A percentile compares a stretch with the other conserved stretches of the same genome.
phyloP scores from a whole-genome alignment of 2,329 filamentous ascomycete species.

The Claviceps sp. region DNA sequence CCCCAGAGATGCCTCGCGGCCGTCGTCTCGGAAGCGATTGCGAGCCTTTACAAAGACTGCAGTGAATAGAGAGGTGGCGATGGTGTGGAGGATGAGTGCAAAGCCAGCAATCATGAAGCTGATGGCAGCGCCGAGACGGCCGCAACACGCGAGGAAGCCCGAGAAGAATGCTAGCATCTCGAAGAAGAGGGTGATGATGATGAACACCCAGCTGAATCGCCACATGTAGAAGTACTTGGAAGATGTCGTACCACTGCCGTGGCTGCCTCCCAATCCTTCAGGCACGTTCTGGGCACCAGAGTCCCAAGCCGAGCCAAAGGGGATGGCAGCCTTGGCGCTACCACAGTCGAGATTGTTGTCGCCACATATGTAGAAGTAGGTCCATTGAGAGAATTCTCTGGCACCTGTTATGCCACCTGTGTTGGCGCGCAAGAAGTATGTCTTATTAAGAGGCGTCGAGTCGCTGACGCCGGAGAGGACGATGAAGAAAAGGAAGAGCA shows the following conservation, averaged over 20 bases:
- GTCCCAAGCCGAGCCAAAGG: constrained; percentile 61
- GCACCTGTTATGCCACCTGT: constrained; percentile 61
- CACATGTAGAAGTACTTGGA: constrained; percentile 66
- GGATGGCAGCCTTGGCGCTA: constrained; percentile 43
- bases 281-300: constrained; percentile 31
- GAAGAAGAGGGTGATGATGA: constrained; percentile 75
- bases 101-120: constrained; percentile 42
- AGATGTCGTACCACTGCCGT: constrained; percentile 42
- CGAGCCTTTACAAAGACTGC: constrained; percentile 56
- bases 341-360: constrained; percentile 52
- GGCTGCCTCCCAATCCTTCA: constrained; percentile 30
- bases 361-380: constrained; percentile 75
- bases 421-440: constrained; percentile 76
- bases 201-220: constrained; percentile 87
- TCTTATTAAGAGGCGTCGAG: constrained; percentile 49
- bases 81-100: constrained; percentile 55
- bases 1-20: constrained; percentile 48
- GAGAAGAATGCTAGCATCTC: constrained; percentile 52
- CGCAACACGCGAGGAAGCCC: constrained; percentile 56
- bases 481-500: constrained; percentile 44
- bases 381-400: constrained; percentile 64
- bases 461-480: constrained; percentile 41
- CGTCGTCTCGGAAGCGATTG: constrained; percentile 45
- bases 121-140: constrained; percentile 56
- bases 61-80: constrained; percentile 65